Evolutionary conservation across 148 eudicot species (phyloP).

Genomic region (Spergularia marina): DNA sequence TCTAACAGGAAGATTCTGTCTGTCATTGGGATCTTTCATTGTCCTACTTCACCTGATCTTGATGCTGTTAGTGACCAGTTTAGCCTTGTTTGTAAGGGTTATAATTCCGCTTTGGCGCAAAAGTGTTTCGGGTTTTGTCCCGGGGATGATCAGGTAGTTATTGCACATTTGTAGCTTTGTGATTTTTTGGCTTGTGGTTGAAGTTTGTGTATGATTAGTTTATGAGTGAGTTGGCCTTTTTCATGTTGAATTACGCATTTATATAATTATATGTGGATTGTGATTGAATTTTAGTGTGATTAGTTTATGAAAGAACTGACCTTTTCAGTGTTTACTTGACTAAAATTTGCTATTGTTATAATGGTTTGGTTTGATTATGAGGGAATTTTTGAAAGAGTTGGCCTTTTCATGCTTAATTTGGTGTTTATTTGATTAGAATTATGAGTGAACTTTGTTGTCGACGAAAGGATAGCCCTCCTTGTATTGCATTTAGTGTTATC

Average conservation of each 20-base stretch:
- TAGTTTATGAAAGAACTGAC: not conserved
- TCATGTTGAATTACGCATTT: not conserved
- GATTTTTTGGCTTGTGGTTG: not conserved
- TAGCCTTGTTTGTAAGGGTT: constrained; percentile 46
- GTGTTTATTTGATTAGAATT: no score
- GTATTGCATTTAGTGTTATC: not conserved
- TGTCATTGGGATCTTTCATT: constrained; percentile 88
- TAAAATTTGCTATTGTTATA: no score
- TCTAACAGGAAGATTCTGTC: constrained; percentile 71
- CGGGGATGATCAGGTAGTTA: constrained; percentile 70
- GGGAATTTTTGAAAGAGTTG: no score
- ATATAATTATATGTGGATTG: not conserved
- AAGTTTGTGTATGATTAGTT: not conserved
- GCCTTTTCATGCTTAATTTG: no score
- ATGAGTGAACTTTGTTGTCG: no score
- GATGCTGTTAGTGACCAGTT: constrained; percentile 50
- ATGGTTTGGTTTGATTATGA: no score
- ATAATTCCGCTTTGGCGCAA: constrained; percentile 60
- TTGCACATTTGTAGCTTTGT: not conserved
- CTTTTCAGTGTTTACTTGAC: no score
- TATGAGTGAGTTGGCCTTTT: not conserved
- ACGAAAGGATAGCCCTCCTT: no score
- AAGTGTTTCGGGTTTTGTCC: constrained; percentile 90
- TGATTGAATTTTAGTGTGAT: not conserved
- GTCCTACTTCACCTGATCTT: constrained; percentile 76